phyloP scores from a whole-genome alignment of 768 basidiomycete species.

The Calocybe gangraenosa region DNA sequence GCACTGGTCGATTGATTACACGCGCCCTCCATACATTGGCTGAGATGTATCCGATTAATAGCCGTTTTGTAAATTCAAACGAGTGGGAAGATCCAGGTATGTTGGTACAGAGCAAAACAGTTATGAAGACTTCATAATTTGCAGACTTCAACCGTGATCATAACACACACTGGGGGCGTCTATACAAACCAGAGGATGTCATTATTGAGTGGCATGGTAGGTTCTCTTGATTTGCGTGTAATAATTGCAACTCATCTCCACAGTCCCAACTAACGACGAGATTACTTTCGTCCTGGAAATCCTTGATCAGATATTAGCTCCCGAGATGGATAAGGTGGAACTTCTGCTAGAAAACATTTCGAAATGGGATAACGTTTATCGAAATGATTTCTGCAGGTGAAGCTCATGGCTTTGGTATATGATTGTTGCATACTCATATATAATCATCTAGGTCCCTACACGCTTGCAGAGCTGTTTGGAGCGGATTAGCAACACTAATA shows the following conservation, averaged over 20 bases:
- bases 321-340: slow-evolving; percentile 66
- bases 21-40: slow-evolving; percentile 73
- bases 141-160: slow-evolving; percentile 62
- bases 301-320: slow-evolving; percentile 62
- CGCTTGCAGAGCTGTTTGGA: slow-evolving; percentile 71
- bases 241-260: slow-evolving; percentile 6
- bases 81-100: slow-evolving; percentile 75
- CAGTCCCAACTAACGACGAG: slow-evolving; percentile 65
- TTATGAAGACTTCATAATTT: slow-evolving; percentile 5
- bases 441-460: slow-evolving; percentile 50
- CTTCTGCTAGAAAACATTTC: slow-evolving; percentile 47
- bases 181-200: slow-evolving; percentile 76
- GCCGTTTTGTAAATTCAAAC: slow-evolving; percentile 76
- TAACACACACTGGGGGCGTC: slow-evolving; percentile 72
- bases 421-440: slow-evolving; percentile 1
- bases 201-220: slow-evolving; percentile 85
- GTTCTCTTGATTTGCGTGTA: slow-evolving; percentile 11
- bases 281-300: slow-evolving; percentile 78
- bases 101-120: slow-evolving; percentile 8
- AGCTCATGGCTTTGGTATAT: slow-evolving; percentile 12
- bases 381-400: slow-evolving; percentile 85
- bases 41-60: slow-evolving; percentile 72
- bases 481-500: slow-evolving; percentile 68
- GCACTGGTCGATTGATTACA: slow-evolving; percentile 73
- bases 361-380: slow-evolving; percentile 60